Conservation (phyloP, 2,329 filamentous ascomycete species). For the Pezicula carpinea region DNA sequence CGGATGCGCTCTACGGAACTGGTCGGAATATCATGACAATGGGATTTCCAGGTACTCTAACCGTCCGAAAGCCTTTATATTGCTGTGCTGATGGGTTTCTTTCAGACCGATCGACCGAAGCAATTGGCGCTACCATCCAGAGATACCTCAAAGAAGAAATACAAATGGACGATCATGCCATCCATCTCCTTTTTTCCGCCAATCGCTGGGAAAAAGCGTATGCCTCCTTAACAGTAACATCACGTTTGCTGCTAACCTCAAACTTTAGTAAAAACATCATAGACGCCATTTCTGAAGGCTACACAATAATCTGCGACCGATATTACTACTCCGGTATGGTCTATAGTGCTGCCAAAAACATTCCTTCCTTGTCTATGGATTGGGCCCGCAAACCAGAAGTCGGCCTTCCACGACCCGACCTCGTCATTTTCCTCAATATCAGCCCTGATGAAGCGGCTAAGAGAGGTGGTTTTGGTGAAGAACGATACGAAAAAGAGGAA, state of each 20-base stretch:
- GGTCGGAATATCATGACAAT: conserved; percentile 52
- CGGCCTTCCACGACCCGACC: conserved; percentile 80
- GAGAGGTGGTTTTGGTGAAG: conserved; percentile 82
- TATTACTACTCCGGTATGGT: conserved; percentile 95
- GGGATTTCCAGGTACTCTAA: conserved; percentile 59
- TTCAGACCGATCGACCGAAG: conserved; percentile 54
- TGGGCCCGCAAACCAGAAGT: conserved; percentile 86
- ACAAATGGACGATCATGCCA: conserved; percentile 63
- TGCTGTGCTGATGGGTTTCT: conserved; percentile 10
- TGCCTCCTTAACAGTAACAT: background rate
- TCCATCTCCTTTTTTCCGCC: conserved; percentile 68
- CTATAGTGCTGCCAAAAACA: conserved; percentile 84
- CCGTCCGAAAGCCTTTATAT: background rate
- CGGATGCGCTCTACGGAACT: conserved; percentile 42
- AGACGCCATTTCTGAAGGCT: conserved; percentile 55
- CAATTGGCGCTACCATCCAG: conserved; percentile 66
- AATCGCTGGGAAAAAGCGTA: conserved; percentile 61
- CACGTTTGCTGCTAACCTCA: background rate
- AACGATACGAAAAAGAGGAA: conserved; percentile 80
- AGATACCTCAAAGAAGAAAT: conserved; percentile 56
- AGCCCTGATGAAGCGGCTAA: conserved; percentile 65
- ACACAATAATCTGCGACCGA: conserved; percentile 78
- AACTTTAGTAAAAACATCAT: conserved; percentile 45
- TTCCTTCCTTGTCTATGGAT: conserved; percentile 60
- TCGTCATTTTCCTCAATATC: conserved; percentile 83